Conservation (phyloP, 345 rosid species). For the Kandelia obovata region DNA sequence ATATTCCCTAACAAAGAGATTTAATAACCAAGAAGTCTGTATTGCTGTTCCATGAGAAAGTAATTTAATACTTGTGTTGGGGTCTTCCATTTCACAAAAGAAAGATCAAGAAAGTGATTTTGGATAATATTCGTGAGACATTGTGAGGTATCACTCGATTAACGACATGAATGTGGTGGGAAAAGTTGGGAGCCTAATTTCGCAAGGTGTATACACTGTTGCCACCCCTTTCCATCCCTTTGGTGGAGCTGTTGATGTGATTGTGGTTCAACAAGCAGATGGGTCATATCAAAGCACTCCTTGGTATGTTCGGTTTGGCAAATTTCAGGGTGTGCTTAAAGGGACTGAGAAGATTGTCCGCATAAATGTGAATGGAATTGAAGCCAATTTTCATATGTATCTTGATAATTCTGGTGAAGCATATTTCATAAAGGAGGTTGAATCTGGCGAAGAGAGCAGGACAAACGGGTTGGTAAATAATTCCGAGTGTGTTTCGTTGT, state of each 20-base stretch:
- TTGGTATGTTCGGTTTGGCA: conserved; percentile 92
- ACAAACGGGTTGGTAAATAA: conserved; percentile 22
- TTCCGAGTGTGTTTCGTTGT: conserved; percentile 15
- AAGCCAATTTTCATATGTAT: conserved; percentile 80
- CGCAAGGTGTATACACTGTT: conserved; percentile 85
- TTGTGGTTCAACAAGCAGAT: conserved; percentile 84
- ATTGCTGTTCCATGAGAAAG: not conserved
- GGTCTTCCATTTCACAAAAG: conserved; percentile 10
- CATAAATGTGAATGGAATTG: conserved; percentile 70
- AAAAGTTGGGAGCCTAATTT: conserved; percentile 74
- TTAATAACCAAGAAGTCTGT: not conserved
- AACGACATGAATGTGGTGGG: conserved; percentile 82
- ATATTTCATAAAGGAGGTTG: conserved; percentile 70
- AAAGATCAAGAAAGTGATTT: conserved; percentile 10
- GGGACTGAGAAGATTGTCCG: conserved; percentile 77
- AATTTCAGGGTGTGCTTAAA: conserved; percentile 92
- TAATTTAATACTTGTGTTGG: conserved; percentile 5
- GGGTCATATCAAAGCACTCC: conserved; percentile 81
- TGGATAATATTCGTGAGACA: conserved; percentile 5
- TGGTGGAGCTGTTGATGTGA: conserved; percentile 93
- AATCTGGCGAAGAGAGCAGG: conserved; percentile 38
- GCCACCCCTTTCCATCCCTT: conserved; percentile 96
- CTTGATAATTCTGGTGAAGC: conserved; percentile 96
- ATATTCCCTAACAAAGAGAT: conserved; percentile 2
- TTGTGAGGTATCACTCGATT: conserved; percentile 18